phyloP scores from a whole-genome alignment of 306 rosid genomes.

The Vigna unguiculata region DNA sequence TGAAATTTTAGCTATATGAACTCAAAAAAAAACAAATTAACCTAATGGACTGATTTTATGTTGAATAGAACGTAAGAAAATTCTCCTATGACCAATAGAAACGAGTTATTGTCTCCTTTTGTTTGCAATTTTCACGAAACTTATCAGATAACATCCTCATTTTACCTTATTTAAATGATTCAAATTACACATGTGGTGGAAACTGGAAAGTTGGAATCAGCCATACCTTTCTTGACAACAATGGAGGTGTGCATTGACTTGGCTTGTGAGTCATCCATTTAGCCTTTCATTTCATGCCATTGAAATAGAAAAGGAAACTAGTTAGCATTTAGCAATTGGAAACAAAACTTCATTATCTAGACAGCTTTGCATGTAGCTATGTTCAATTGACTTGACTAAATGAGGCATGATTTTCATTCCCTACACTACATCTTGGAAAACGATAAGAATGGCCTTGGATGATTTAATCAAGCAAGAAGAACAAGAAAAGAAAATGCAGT shows the following conservation, averaged over 20 bases:
- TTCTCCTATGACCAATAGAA: neutral
- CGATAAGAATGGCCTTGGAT: neutral
- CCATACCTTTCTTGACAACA: neutral
- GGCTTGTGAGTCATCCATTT: neutral
- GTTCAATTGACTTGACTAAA: neutral
- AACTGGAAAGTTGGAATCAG: neutral
- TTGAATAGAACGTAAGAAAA: neutral
- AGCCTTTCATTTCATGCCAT: neutral
- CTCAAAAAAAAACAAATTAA: no score
- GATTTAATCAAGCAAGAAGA: neutral
- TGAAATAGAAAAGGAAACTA: neutral
- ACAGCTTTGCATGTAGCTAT: neutral
- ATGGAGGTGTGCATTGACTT: neutral
- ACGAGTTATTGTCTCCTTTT: neutral
- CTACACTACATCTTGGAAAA: neutral
- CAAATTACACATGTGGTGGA: neutral
- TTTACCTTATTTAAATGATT: neutral
- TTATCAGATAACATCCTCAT: neutral
- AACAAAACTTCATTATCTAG: neutral
- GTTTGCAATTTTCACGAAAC: neutral
- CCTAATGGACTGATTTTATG: neutral
- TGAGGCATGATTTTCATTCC: neutral
- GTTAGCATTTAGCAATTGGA: neutral
- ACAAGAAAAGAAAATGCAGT: neutral
- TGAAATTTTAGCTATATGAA: no score